Evolutionary conservation across 352 stramenopile species (phyloP), one percentile per base, ranked within the genome.

Genomic region (Thalassiosira pacifica): DNA sequence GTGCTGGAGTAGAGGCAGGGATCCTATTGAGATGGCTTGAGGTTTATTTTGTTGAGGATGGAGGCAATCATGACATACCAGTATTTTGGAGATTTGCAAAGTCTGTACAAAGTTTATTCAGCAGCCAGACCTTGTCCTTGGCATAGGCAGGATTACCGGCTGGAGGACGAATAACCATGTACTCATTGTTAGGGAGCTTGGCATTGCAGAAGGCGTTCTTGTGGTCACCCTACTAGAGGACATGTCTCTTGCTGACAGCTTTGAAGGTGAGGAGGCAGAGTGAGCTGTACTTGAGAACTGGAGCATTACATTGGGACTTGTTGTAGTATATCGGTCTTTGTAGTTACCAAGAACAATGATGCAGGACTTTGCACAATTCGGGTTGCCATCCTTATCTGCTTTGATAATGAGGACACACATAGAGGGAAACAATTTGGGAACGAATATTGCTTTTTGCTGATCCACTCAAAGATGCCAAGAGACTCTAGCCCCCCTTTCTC

Each of bases 321-420:
- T 9, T 27, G 5, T 45, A 82, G 26, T n/a, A n/a, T n/a, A 67
- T 45, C 73, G 48, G 16, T 86, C 68, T 68, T 91, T 72, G 52
- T 67, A 65, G 53, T 91, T 89, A 11, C 86, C 77, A 4, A 89
- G 60, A 8, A 85, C 69, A 0, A 91, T 77, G 34, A 89, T 89
- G 8, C 82, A 26, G 9, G 69, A 87, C 67, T 91, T 91, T 11
- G 86, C 82, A 3, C 74, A 45, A 42, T 78, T 22, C 13, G 85
- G 82, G 16, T 76, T 76, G 2, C 60, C 37, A 31, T 87, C 64
- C 61, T 82, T 66, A 60, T 89, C 74, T 0, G 34, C 26, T 75
- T 91, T 91, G 18, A 86, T 34, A 13, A 77, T 65, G 13, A 88
- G 66, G 6, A 89, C 52, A 48, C 78, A 88, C 86, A 91, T 89